Percentiles rank a stretch among this genome's conserved stretches.
These are phyloP conservation scores for Leishmania amazonensis DNA, from an alignment of 208 protist species.

Conservation along the genomic window DNA sequence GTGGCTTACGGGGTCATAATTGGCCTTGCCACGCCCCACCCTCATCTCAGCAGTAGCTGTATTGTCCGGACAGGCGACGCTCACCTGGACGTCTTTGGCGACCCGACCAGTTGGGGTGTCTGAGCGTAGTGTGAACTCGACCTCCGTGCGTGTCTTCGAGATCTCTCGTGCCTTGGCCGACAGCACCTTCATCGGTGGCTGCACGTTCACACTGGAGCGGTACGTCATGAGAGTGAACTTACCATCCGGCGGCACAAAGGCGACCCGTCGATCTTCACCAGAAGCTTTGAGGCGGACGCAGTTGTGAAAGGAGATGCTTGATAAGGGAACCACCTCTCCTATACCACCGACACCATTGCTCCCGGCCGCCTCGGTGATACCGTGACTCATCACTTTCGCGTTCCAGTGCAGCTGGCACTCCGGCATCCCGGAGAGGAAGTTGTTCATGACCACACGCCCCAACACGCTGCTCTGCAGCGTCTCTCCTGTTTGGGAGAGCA, in stretches of 20 bases:
- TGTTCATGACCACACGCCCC: conserved; percentile 96
- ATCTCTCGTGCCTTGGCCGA: conserved; percentile 92
- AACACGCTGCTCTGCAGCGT: conserved; percentile 94
- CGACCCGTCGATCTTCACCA: conserved; percentile 66
- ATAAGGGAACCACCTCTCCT: conserved; percentile 65
- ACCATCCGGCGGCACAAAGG: conserved; percentile 96
- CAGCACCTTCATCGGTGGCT: conserved; percentile 94
- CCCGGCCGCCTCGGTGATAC: conserved; percentile 3
- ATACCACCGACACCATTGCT: conserved; percentile 7
- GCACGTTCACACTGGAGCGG: conserved; percentile 93
- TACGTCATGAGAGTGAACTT: conserved; percentile 98
- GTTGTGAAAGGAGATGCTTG: conserved; percentile 98
- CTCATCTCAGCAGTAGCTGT: conserved; percentile 88
- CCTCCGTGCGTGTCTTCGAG: conserved; percentile 90
- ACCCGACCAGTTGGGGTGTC: conserved; percentile 40
- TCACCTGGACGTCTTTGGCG: conserved; percentile 70
- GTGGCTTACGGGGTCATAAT: conserved; percentile 89
- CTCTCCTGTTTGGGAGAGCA: conserved; percentile 93
- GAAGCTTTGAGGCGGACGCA: conserved; percentile 96
- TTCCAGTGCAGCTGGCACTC: conserved; percentile 98
- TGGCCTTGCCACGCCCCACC: conserved; percentile 85
- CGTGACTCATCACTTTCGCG: conserved; percentile 45
- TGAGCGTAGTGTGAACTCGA: conserved; percentile 82
- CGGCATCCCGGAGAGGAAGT: conserved; percentile 98
- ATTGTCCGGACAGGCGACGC: conserved; percentile 93